Percentiles rank a stretch among this genome's conserved stretches.
phyloP scores from a whole-genome alignment of 441 rosid species.

The Aquilaria agallochum region DNA sequence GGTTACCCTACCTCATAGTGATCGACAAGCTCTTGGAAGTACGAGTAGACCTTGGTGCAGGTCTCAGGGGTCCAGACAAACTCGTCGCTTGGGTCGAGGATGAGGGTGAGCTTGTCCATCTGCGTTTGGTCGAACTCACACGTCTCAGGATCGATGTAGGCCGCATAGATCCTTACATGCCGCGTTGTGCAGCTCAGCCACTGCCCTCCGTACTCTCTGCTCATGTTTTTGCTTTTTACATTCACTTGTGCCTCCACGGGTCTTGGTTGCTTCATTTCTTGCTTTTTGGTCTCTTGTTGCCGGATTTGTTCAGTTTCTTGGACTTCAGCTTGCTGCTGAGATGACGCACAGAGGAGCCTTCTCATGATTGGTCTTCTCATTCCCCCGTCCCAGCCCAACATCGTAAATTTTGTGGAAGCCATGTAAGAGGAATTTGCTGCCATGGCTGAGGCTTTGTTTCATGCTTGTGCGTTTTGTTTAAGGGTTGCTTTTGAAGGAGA shows the following conservation, averaged over 20 bases:
- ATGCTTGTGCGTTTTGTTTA: background rate
- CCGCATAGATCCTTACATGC: conserved; percentile 89
- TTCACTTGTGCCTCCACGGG: conserved; percentile 82
- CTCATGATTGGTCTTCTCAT: conserved; percentile 15
- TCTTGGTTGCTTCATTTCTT: conserved; percentile 46
- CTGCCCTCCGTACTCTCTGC: conserved; percentile 73
- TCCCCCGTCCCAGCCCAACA: conserved; percentile 27
- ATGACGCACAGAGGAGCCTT: conserved; percentile 26
- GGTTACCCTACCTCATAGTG: conserved; percentile 74
- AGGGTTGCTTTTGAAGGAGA: conserved; percentile 1
- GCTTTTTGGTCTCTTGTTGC: conserved; percentile 14
- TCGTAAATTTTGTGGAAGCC: conserved; percentile 44
- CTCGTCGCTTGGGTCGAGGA: conserved; percentile 85
- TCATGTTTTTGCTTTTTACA: conserved; percentile 74
- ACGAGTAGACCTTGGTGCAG: conserved; percentile 58
- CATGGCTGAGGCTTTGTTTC: conserved; percentile 19
- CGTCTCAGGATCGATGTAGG: conserved; percentile 91
- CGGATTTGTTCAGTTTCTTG: conserved; percentile 32
- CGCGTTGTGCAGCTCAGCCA: conserved; percentile 91
- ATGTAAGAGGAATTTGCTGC: conserved; percentile 50
- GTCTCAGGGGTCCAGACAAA: conserved; percentile 79
- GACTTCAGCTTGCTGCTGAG: conserved; percentile 46
- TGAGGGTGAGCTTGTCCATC: conserved; percentile 84
- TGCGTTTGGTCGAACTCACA: conserved; percentile 86
- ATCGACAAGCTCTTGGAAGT: conserved; percentile 96